Evolutionary conservation across 371 early-diverging fungal species (phyloP).

Genomic region (Mortierella sp.): DNA sequence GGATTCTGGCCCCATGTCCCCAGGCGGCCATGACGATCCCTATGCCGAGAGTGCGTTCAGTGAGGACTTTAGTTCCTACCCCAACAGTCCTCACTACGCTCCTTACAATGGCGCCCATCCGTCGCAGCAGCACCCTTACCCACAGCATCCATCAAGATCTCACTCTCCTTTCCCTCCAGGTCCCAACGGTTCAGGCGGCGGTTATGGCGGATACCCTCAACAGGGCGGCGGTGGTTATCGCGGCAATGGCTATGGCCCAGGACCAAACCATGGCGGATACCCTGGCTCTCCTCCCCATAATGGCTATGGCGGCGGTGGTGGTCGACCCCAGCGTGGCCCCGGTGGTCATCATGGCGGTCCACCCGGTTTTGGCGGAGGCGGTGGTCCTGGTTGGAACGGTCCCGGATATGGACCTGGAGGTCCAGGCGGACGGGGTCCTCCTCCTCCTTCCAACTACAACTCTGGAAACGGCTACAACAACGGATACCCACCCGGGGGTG

Average conservation of each 20-base stretch:
- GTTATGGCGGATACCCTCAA: conserved; percentile 15
- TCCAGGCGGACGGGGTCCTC: conserved; percentile 24
- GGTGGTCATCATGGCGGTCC: not conserved
- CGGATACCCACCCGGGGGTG: conserved; percentile 8
- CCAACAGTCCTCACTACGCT: conserved; percentile 10
- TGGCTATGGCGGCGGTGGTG: conserved; percentile 13
- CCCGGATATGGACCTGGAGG: conserved; percentile 16
- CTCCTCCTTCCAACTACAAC: not conserved
- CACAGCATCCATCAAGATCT: conserved; percentile 2
- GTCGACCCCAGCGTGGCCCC: not conserved
- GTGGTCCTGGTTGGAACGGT: not conserved
- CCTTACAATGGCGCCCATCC: conserved; percentile 13
- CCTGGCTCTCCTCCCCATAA: not conserved
- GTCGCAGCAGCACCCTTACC: not conserved
- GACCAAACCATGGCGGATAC: conserved; percentile 16
- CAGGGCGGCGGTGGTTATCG: conserved; percentile 18
- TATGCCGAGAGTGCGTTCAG: conserved; percentile 45
- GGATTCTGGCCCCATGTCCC: conserved; percentile 17
- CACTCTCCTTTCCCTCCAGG: conserved; percentile 12
- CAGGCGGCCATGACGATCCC: conserved; percentile 26
- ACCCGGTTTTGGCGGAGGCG: not conserved
- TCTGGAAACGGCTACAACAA: conserved; percentile 14
- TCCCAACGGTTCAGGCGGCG: conserved; percentile 1
- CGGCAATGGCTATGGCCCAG: conserved; percentile 22
- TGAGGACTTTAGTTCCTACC: conserved; percentile 23